phyloP scores from a whole-genome alignment of 495 filamentous ascomycete genomes.

The Aspergillus mulundensis region DNA sequence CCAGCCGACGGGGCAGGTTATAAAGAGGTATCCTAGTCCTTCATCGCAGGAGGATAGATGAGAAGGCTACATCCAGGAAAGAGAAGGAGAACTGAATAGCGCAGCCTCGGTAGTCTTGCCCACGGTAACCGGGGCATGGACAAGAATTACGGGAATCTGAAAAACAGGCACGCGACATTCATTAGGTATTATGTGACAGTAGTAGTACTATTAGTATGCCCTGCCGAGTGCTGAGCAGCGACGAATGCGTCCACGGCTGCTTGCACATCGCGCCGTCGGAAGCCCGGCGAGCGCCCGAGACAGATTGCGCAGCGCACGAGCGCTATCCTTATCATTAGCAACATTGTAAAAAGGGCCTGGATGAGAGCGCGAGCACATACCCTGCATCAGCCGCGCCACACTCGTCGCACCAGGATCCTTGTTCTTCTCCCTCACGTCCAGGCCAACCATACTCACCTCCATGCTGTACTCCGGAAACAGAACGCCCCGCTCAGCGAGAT shows the following conservation, averaged over 20 bases:
- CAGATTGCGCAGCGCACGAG: conserved; percentile 39
- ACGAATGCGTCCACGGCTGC: conserved; percentile 14
- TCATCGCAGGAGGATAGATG: no score
- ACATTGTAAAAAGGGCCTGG: neutral
- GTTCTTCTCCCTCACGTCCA: neutral
- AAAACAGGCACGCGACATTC: no score
- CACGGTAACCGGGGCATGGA: no score
- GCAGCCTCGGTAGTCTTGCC: no score
- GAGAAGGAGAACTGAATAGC: no score
- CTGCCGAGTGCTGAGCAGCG: neutral
- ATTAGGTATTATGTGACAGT: no score
- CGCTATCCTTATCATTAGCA: conserved; percentile 9
- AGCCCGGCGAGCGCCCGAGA: conserved; percentile 43
- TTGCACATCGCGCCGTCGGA: conserved; percentile 23
- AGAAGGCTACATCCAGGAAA: no score
- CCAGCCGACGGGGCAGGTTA: no score
- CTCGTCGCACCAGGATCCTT: neutral
- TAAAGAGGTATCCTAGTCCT: no score
- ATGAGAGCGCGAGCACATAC: conserved; percentile 4
- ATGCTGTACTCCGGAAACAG: conserved; percentile 11
- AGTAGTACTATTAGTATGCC: neutral
- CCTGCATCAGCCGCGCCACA: conserved; percentile 17
- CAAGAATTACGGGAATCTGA: no score
- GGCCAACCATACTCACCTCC: neutral
- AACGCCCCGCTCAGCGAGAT: conserved; percentile 40